These are phyloP conservation scores for Thielaviopsis populi DNA, from an alignment of 2,329 filamentous ascomycete species.

Conservation along the genomic window DNA sequence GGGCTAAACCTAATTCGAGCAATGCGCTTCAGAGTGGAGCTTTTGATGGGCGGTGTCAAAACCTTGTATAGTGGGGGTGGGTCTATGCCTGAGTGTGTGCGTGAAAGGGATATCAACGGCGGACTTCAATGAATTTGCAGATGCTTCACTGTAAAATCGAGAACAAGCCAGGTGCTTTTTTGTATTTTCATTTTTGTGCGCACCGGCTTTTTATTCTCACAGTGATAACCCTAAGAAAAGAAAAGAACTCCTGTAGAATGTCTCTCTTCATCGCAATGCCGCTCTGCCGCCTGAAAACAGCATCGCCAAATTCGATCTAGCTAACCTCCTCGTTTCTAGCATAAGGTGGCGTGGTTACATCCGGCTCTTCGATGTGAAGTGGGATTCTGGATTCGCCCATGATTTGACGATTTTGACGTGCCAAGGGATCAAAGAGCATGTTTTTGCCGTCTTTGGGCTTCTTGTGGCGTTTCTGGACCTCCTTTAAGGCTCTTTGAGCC, in stretches of 20 bases:
- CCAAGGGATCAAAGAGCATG: not conserved
- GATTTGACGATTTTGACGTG: not conserved
- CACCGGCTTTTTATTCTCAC: not conserved
- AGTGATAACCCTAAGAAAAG: too few species aligned
- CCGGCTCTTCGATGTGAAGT: not conserved
- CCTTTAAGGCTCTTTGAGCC: not conserved
- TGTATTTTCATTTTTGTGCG: not conserved
- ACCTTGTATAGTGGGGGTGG: not conserved
- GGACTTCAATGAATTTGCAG: not conserved
- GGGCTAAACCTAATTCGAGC: not conserved
- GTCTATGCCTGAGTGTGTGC: not conserved
- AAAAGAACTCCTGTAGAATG: too few species aligned
- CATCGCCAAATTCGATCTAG: not conserved
- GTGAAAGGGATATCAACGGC: not conserved
- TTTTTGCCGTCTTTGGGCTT: not conserved
- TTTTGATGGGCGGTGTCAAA: not conserved
- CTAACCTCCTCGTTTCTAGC: not conserved
- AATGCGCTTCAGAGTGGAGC: not conserved
- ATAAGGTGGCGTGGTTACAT: not conserved
- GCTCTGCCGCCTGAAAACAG: too few species aligned
- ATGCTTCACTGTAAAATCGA: not conserved
- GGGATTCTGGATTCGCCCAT: not conserved
- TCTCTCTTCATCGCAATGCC: too few species aligned
- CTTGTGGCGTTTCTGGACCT: too few species aligned
- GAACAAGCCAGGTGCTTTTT: not conserved